phyloP scores from a whole-genome alignment of 495 filamentous ascomycete species.

The Chaetomidium leptoderma region DNA sequence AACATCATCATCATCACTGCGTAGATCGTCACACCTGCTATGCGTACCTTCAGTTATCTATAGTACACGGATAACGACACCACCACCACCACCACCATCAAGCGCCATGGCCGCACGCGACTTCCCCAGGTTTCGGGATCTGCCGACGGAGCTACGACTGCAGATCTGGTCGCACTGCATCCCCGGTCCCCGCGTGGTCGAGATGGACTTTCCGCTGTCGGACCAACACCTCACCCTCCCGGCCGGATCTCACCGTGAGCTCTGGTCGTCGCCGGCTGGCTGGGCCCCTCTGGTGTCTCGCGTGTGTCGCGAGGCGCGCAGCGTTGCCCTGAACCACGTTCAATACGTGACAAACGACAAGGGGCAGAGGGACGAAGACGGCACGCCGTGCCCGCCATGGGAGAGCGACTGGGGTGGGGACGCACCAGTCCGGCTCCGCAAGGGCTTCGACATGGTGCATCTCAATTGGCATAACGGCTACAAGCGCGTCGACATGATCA shows the following conservation, averaged over 20 bases:
- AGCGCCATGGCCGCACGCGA: not conserved
- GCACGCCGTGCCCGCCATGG: not conserved
- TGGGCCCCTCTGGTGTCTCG: not conserved
- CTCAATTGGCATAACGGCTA: not conserved
- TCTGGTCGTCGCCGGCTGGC: constrained; percentile 1
- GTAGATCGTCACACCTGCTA: no score
- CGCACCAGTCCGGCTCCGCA: not conserved
- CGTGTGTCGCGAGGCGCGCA: constrained; percentile 2
- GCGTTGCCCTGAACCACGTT: not conserved
- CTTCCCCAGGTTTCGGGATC: not conserved
- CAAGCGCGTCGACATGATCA: not conserved
- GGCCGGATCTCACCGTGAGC: not conserved
- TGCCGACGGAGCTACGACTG: constrained; percentile 1
- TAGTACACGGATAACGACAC: no score
- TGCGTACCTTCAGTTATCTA: no score
- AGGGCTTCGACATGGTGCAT: constrained; percentile 6
- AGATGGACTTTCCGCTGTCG: not conserved
- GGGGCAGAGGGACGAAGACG: not conserved
- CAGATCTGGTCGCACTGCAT: not conserved
- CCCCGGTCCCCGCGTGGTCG: not conserved
- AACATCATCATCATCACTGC: no score
- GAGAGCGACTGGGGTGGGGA: not conserved
- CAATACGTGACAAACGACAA: not conserved
- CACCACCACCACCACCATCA: not conserved
- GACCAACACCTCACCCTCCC: not conserved